Evolutionary conservation across 805 yeast genomes (phyloP), one percentile per base, ranked within the genome.

Genomic region (Starmerella davenportii): DNA sequence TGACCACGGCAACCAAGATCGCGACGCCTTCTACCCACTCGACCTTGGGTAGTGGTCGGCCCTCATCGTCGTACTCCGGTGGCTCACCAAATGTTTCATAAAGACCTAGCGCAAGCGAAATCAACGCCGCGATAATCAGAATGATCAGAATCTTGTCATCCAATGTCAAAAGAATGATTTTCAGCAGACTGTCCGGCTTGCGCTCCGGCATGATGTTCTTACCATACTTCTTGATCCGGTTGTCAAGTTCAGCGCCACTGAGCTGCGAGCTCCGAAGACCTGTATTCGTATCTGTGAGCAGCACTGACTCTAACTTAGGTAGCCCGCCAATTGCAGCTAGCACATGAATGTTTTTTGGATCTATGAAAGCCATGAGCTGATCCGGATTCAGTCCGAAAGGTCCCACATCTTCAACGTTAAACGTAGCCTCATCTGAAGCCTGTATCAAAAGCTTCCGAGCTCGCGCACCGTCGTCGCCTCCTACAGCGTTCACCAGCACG

Each of bases 1-100:
- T 87, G 4, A 72, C 51, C 19, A 90, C 79, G 17, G 99, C 99
- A 3, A 78, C 78, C 49, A 90, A 70, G 54, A 90, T 90, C 30
- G 98, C 99, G 29, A 85, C 93, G 49, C 99, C 99, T 63, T 90
- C 99, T 35, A 92, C 94, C 95, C 96, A 90, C 51, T 87, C 94
- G 24, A 90, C 92, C 51, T 74, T 71, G 15, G 95, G 95, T 39
- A 74, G 57, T 17, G 72, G 64, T 18, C 72, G 65, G 21, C 94
- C 93, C 46, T 81, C 80, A 4, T 69, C 73, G 56, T 87, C 95
- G 50, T 69, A 70, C 52, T 72, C 73, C 0, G 80, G 65, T 0
- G 77, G 84, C 47, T 79, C 79, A 31, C 92, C 94, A 61, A 84
- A 78, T 2, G 93, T 75, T 59, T 90, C 93, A 56, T 90, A 90